Evolutionary conservation across 2,329 filamentous ascomycete species (phyloP).

Genomic region (Ophiostoma ulmi): DNA sequence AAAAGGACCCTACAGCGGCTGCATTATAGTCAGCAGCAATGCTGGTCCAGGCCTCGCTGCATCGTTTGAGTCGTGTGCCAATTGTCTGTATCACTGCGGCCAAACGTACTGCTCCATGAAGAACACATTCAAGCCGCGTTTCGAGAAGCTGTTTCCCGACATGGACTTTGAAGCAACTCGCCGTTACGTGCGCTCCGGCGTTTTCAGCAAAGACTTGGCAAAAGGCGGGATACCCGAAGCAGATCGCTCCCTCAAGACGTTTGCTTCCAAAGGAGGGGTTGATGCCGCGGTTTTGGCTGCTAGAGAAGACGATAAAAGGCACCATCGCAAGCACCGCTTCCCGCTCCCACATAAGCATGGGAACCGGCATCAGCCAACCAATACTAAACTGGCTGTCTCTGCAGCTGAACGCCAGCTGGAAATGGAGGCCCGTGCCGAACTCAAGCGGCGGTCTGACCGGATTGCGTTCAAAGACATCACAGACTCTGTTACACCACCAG

Average conservation of each 20-base stretch:
- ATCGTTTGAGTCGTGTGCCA: constrained; percentile 30
- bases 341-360: background rate
- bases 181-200: constrained; percentile 12
- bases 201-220: background rate
- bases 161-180: constrained; percentile 15
- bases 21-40: constrained; percentile 28
- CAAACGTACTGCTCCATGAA: constrained; percentile 29
- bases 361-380: background rate
- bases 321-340: background rate
- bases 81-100: constrained; percentile 32
- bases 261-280: background rate
- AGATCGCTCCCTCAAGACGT: background rate
- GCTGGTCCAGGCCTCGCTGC: constrained; percentile 22
- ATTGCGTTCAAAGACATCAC: constrained; percentile 20
- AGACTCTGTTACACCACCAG: background rate
- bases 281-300: background rate
- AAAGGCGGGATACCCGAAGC: background rate
- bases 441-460: constrained; percentile 24
- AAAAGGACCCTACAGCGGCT: constrained; percentile 33
- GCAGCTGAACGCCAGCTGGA: background rate
- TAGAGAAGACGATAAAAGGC: background rate
- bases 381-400: background rate
- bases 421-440: background rate
- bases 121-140: constrained; percentile 20
- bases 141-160: constrained; percentile 22